These are phyloP conservation scores for Vaccinium vitisidaea DNA, from an alignment of 148 eudicot species.

Conservation along the genomic window DNA sequence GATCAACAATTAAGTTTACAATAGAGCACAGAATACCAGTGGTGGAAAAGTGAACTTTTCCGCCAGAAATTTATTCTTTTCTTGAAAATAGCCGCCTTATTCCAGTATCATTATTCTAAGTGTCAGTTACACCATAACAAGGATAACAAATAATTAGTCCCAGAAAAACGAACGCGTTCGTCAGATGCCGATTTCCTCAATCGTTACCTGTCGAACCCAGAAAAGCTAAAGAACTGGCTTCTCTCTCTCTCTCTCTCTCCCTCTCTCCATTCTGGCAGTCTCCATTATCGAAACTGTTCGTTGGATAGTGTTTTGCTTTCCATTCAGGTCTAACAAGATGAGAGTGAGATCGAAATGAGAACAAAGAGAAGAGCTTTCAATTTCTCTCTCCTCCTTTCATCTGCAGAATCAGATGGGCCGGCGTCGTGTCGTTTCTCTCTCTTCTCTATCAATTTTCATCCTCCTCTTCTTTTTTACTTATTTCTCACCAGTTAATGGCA, in stretches of 20 bases:
- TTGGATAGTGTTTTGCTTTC: not conserved
- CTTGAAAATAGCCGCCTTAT: too few species aligned
- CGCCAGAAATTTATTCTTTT: too few species aligned
- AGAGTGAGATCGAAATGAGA: constrained; percentile 6
- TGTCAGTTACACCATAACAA: not conserved
- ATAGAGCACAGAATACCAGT: too few species aligned
- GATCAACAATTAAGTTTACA: too few species aligned
- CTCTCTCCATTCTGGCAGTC: not conserved
- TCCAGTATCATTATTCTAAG: not conserved
- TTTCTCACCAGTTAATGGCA: constrained; percentile 32
- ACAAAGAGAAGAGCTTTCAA: not conserved
- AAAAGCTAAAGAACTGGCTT: not conserved
- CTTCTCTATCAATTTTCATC: constrained; percentile 29
- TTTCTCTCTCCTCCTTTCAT: constrained; percentile 2
- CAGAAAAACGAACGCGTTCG: too few species aligned
- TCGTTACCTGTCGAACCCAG: not conserved
- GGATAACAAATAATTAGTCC: not conserved
- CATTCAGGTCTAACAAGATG: not conserved
- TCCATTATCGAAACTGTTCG: not conserved
- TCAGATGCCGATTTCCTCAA: too few species aligned
- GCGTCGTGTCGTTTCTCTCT: constrained; percentile 20
- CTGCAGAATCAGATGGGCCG: constrained; percentile 28
- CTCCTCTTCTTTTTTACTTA: constrained; percentile 22
- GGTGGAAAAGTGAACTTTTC: too few species aligned
- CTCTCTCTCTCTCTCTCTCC: not conserved